Base-by-base conservation (phyloP, 441 rosid genomes). In the Adansonia gregorii region DNA sequence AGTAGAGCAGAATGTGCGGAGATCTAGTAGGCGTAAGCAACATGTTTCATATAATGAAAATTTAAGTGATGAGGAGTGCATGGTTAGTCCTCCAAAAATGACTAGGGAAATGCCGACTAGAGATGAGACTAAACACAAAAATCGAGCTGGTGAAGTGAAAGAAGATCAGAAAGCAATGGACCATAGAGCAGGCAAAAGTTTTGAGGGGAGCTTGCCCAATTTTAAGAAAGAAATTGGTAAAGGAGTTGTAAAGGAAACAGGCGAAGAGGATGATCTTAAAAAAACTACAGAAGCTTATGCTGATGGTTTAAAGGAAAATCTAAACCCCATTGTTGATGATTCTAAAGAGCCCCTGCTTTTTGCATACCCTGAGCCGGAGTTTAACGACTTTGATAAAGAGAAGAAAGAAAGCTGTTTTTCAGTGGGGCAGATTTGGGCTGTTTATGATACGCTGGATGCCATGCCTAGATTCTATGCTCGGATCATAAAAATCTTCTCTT, bases 21-120 rank as follows among this genome's bases (percentile, higher is more conserved):
- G 99, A 87, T 96, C 99, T 75, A 86, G 83, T 63, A 86, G 99
- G 78, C 84, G 66, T 76, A 96, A 85, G 86, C 96, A 84, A 76
- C 79, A 84, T 48, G 91, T 94, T 79, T 90, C 94, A n/a, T 96
- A 94, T 49, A 84, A 86, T 24, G 99, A 94, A 83, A 94, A 86
- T 80, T 14, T 80, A 75, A 91, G 91, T 76, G 98, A 92, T 20
- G 99, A 94, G 52, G 97, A 92, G 6, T 89, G 81, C 7, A 74
- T 74, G 17, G 71, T 60, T 43, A 81, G 63, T 54, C 76, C 49
- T 67, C 82, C 78, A 60, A 86, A 92, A 80, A 87, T 74, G 81
- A 70, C 87, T 0, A 64, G 48, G 46, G 79, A 84, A 73, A 71
- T 67, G 54, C 49, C 59, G 55, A 78, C 76, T 51, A 84, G 79